Evolutionary conservation across 2,329 filamentous ascomycete species (phyloP).

Genomic region (Arthrobotrys megalospora): DNA sequence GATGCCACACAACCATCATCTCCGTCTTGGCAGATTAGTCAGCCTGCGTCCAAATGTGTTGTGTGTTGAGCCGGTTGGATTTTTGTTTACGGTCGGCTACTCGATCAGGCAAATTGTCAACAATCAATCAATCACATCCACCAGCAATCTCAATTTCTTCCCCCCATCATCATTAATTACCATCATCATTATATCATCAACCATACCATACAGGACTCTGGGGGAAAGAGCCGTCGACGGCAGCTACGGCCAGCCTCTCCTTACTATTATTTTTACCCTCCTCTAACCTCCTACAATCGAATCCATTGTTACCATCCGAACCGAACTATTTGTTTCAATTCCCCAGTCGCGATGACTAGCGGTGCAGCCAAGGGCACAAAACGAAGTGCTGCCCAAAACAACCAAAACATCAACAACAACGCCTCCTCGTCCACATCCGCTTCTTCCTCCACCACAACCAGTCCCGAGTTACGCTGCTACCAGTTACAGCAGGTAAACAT

Average conservation of each 20-base stretch:
- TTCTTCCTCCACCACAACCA: constrained; percentile 19
- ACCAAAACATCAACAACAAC: constrained; percentile 59
- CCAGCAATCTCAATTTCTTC: constrained; percentile 33
- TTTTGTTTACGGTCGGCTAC: constrained; percentile 59
- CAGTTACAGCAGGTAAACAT: constrained; percentile 56
- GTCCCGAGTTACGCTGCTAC: constrained; percentile 53
- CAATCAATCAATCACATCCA: constrained; percentile 14
- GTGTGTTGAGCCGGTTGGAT: constrained; percentile 45
- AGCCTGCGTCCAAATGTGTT: constrained; percentile 20
- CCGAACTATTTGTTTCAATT: constrained; percentile 22
- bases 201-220: constrained; percentile 25
- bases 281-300: not conserved
- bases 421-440: constrained; percentile 17
- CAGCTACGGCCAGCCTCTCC: constrained; percentile 42
- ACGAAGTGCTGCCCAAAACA: constrained; percentile 39
- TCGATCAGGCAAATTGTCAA: constrained; percentile 54
- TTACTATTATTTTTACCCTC: constrained; percentile 14
- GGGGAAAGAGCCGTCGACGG: constrained; percentile 32
- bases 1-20: constrained; percentile 58
- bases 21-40: constrained; percentile 37
- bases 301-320: not conserved
- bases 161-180: constrained; percentile 18
- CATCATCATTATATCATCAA: constrained; percentile 1
- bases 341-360: constrained; percentile 53
- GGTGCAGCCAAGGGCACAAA: constrained; percentile 54